These are phyloP conservation scores for Penicillium sp. DNA, from an alignment of 2,329 filamentous ascomycete species.

Conservation along the genomic window DNA sequence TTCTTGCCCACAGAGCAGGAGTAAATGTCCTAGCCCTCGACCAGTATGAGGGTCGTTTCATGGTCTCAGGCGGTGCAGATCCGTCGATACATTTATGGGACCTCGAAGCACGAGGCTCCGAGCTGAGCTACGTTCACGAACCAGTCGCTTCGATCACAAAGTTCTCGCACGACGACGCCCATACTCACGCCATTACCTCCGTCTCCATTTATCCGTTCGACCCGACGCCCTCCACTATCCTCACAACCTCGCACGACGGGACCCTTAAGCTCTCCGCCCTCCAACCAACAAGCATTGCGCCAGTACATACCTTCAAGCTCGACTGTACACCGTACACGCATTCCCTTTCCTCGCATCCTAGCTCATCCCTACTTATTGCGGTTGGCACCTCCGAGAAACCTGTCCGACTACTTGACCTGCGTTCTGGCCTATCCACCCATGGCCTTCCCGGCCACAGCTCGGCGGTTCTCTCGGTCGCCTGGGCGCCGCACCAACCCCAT, in stretches of 20 bases:
- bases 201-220: constrained; percentile 56
- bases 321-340: constrained; percentile 63
- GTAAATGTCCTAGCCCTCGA: constrained; percentile 82
- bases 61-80: constrained; percentile 85
- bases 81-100: constrained; percentile 87
- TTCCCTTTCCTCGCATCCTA: constrained; percentile 70
- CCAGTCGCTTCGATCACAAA: constrained; percentile 56
- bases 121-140: constrained; percentile 56
- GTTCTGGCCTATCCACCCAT: constrained; percentile 77
- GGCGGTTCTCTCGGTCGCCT: constrained; percentile 71
- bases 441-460: constrained; percentile 71
- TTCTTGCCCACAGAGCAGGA: constrained; percentile 72
- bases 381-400: constrained; percentile 86
- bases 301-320: constrained; percentile 52
- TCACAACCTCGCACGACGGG: constrained; percentile 52
- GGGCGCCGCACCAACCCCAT: constrained; percentile 82
- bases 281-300: constrained; percentile 44
- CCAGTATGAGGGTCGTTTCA: constrained; percentile 76
- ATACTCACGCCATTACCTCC: constrained; percentile 53
- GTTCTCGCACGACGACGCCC: constrained; percentile 43
- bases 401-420: constrained; percentile 83
- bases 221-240: constrained; percentile 50
- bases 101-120: constrained; percentile 65
- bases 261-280: constrained; percentile 52
- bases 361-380: constrained; percentile 76